These are phyloP conservation scores for Lecanicillium sp. DNA, from an alignment of 2,329 filamentous ascomycete species.

Conservation along the genomic window DNA sequence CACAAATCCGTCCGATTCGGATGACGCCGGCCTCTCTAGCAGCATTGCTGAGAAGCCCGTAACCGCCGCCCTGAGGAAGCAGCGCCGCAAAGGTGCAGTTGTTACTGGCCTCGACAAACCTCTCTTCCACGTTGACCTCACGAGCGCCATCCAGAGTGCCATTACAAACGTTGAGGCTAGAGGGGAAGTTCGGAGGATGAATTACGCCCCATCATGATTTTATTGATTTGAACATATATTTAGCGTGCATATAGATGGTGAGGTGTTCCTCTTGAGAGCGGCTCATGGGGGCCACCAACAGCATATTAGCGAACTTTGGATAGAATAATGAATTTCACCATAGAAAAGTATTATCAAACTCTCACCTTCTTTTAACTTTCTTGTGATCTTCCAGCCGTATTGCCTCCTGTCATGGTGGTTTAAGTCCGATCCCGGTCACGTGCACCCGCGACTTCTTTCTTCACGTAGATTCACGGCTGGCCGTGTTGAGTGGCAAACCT, in stretches of 20 bases:
- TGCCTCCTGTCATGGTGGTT: no score
- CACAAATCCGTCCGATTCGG: conserved; percentile 20
- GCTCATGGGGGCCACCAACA: neutral
- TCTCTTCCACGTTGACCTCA: conserved; percentile 89
- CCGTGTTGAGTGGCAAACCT: no score
- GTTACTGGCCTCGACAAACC: conserved; percentile 84
- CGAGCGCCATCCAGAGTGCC: conserved; percentile 79
- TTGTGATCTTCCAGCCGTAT: no score
- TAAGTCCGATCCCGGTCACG: no score
- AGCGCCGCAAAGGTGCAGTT: conserved; percentile 48
- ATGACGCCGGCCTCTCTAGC: conserved; percentile 16
- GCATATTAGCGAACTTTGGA: neutral
- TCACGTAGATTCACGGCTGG: no score
- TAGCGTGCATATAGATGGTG: neutral
- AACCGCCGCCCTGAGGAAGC: conserved; percentile 8
- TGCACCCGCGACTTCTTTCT: no score
- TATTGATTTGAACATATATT: neutral
- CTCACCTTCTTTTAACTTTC: no score
- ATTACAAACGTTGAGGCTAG: conserved; percentile 67
- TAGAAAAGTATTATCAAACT: no score
- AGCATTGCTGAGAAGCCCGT: conserved; percentile 28
- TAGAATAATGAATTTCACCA: no score
- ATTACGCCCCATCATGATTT: conserved; percentile 3
- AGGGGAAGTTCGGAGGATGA: conserved; percentile 21
- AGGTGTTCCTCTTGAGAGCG: neutral